These are phyloP conservation scores for Heritiera fomes DNA, from an alignment of 345 rosid species.

Conservation along the genomic window DNA sequence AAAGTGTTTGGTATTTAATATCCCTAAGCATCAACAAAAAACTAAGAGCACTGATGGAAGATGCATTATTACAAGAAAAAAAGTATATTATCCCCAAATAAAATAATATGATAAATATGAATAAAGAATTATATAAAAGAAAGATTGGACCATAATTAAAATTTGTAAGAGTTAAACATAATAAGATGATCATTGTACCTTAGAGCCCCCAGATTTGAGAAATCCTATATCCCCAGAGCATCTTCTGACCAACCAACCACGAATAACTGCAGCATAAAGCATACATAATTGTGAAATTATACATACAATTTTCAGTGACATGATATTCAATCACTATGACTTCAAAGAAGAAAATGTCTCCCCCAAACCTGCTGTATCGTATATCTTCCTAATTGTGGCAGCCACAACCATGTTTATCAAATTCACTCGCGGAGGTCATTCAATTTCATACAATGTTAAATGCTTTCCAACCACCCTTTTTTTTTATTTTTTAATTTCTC, in stretches of 20 bases:
- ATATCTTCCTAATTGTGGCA: not conserved
- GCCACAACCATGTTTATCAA: not conserved
- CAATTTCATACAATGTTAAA: not conserved
- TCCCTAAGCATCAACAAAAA: not conserved
- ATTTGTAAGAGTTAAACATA: slow-evolving; percentile 9
- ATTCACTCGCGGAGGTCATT: not conserved
- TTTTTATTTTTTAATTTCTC: not conserved
- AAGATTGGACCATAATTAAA: not conserved
- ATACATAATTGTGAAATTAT: not conserved
- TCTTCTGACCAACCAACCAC: slow-evolving; percentile 95
- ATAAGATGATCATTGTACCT: slow-evolving; percentile 46
- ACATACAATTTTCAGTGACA: not conserved
- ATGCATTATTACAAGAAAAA: not conserved
- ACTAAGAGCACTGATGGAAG: not conserved
- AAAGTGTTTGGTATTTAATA: not conserved
- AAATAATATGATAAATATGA: not conserved
- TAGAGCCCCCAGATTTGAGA: slow-evolving; percentile 46
- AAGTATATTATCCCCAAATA: not conserved
- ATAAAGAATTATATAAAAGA: not conserved
- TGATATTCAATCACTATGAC: not conserved
- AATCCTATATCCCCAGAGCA: slow-evolving; percentile 80
- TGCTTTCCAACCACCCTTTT: not conserved
- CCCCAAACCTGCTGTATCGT: slow-evolving; percentile 4
- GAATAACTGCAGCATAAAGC: slow-evolving; percentile 56
- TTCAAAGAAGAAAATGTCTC: slow-evolving; percentile 1